Percentiles rank a stretch among this genome's conserved stretches.
Evolutionary conservation across 257 asterid genomes (phyloP).

Genomic region (Solanum chaucha): DNA sequence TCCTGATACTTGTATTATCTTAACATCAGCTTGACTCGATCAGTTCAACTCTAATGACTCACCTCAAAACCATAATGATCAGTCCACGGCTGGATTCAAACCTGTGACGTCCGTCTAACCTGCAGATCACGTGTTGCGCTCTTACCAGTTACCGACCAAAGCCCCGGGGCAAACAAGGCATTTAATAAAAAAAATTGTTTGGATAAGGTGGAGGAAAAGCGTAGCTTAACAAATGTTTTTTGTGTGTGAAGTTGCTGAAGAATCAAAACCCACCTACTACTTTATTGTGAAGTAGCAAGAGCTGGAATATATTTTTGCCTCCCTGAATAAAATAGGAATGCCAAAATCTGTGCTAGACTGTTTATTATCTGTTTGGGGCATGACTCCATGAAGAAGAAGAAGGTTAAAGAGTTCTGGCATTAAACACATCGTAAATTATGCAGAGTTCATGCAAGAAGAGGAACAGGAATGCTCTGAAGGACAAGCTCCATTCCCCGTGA

Average conservation of each 20-base stretch:
- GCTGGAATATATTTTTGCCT: neutral
- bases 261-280: neutral
- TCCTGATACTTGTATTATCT: neutral
- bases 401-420: neutral
- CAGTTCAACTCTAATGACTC: neutral
- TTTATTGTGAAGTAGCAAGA: neutral
- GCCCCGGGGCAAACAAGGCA: neutral
- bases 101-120: neutral
- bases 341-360: neutral
- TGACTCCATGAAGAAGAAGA: neutral
- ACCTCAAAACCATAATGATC: neutral
- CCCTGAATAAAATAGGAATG: neutral
- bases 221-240: neutral
- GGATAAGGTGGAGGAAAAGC: neutral
- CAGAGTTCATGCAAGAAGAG: neutral
- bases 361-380: neutral
- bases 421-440: neutral
- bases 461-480: neutral
- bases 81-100: neutral
- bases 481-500: neutral
- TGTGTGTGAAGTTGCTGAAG: neutral
- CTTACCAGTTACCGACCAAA: neutral
- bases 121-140: neutral
- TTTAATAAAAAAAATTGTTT: neutral
- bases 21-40: neutral